Evolutionary conservation across 495 filamentous ascomycete species (phyloP), one percentile per base, ranked within the genome.

Genomic region (Bombardia bombarda): DNA sequence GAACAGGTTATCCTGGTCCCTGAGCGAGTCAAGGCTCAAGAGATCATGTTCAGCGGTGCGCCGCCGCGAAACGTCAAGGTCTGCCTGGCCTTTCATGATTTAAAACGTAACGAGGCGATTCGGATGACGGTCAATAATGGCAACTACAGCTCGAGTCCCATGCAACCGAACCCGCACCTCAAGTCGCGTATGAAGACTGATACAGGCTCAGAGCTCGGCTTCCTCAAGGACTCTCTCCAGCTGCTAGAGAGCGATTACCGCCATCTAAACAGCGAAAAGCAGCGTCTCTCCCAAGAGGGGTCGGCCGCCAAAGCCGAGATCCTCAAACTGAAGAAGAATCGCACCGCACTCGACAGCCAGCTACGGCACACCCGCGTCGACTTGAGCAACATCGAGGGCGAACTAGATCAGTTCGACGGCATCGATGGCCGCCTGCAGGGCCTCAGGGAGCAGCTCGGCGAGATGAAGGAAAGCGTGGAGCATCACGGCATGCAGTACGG

Each of bases 1-100:
- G 92, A 99, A 43, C 90, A 97, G 55, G 79, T 81, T 9, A 72
- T 95, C 8, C 61, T 99, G 2, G 80, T 96, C 34, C 73, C 80
- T 32, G 63, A 78, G 32, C 67, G 84, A 14, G 54, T 68, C 9
- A 71, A 84, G 40, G 93, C 83, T 1, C 66, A 82, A 17, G 60
- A 74, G 2, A 73, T 83, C 23, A 85, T 96, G 72, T 83, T 82
- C 51, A 71, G 75, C 33, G 74, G 74, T 7, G 53, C 65, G 26
- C 68, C 65, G 22, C 77, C 83, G 3, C 69, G 62, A 10, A 88
- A 94, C 50, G 89, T 93, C 20, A 78, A 72, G 44, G 74, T 75
- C 40, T 89, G 84, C 48, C 79, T 83, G 43, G 71, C 70, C 23
- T 74, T 86, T 48, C 68, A 82, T 32, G 67, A 73, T 34, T 65